These are phyloP conservation scores for Endocarpon pusillum DNA, from an alignment of 495 filamentous ascomycete species.

Conservation along the genomic window DNA sequence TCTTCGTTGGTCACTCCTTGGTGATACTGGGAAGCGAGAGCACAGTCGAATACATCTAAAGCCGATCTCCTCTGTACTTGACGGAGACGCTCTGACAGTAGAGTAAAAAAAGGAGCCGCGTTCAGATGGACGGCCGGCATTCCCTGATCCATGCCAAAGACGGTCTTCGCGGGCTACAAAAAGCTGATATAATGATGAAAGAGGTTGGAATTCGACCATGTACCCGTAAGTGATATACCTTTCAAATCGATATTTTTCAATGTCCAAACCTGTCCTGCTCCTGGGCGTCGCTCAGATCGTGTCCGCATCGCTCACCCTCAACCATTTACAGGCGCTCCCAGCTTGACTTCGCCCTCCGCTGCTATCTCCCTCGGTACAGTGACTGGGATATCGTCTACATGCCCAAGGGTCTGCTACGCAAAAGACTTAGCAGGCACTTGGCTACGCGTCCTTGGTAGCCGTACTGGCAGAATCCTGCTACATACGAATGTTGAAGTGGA, in stretches of 20 bases:
- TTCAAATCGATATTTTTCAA: neutral
- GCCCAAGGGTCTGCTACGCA: neutral
- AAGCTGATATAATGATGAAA: constrained; percentile 2
- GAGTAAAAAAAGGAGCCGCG: constrained; percentile 28
- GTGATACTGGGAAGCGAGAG: constrained; percentile 28
- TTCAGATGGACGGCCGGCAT: constrained; percentile 1
- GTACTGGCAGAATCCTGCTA: too few species aligned
- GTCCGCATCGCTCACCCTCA: too few species aligned
- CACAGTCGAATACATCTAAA: constrained; percentile 26
- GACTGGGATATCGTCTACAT: constrained; percentile 2
- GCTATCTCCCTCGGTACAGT: neutral
- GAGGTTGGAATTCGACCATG: constrained; percentile 1
- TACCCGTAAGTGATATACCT: constrained; percentile 1
- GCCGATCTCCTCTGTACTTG: constrained; percentile 27
- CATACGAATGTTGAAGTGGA: too few species aligned
- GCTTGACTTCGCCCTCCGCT: constrained; percentile 1
- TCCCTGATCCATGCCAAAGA: neutral
- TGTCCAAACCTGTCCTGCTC: neutral
- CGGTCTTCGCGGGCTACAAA: constrained; percentile 1
- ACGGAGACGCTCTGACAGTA: constrained; percentile 21
- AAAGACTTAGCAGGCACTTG: too few species aligned
- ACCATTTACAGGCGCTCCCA: constrained; percentile 1
- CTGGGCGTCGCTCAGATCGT: too few species aligned
- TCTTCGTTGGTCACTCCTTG: constrained; percentile 29
- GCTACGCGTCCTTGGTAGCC: too few species aligned